Evolutionary conservation across 192 early-diverging fungal genomes (phyloP).

Genomic region (Backusella tarrabulga): DNA sequence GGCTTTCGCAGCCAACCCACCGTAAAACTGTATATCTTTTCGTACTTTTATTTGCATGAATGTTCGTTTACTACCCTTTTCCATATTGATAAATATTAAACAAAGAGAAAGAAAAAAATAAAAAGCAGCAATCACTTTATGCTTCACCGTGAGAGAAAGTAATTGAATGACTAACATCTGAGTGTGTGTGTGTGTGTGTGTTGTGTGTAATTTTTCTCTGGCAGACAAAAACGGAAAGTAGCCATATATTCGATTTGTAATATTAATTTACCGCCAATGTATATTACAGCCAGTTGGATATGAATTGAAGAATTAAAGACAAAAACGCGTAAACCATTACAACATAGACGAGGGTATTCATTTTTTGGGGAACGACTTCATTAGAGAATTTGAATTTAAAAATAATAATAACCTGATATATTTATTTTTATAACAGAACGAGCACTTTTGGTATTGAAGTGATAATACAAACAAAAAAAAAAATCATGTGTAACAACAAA

Average conservation of each 20-base stretch:
- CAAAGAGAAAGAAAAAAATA: neutral
- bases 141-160: neutral
- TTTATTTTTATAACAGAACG: neutral
- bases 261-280: neutral
- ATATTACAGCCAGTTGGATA: neutral
- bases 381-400: neutral
- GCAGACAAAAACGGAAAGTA: conserved; percentile 3
- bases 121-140: neutral
- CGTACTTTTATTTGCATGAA: neutral
- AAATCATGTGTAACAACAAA: neutral
- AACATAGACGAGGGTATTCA: neutral
- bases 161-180: conserved; percentile 1
- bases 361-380: neutral
- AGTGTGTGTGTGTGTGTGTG: neutral
- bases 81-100: neutral
- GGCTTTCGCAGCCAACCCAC: neutral
- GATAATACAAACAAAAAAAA: neutral
- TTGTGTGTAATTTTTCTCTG: neutral
- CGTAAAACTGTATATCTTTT: neutral
- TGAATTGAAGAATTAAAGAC: neutral
- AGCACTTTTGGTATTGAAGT: neutral
- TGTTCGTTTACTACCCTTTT: neutral
- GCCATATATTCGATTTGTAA: conserved; percentile 4
- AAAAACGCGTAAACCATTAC: neutral
- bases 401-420: neutral